Evolutionary conservation across 495 filamentous ascomycete species (phyloP), one percentile per base, ranked within the genome.

Genomic region (Penicillium manginii): DNA sequence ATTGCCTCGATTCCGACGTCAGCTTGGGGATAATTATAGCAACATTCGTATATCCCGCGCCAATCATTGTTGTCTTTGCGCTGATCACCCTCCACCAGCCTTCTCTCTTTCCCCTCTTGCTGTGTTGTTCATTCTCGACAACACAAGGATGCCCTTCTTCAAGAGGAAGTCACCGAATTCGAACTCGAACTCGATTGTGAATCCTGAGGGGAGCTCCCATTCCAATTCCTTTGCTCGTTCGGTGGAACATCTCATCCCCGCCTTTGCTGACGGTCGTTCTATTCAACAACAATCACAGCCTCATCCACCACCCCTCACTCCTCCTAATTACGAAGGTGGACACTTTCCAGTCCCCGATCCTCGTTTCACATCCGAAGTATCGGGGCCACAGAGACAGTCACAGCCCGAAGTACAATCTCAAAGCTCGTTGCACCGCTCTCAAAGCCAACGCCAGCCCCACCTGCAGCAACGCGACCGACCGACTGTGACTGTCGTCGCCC

Each of bases 161-260:
- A 65, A 60, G 59, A 70, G 51, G 59, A 77, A 66, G 54, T 53
- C 59, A 17, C 52, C 59, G 9, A 54, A 54, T 63, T 63, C 65
- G 11, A n/a, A 37, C 35, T 37, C 35, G 15, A 37, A 12, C 33
- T 37, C 33, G 8, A 37, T 0, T 37, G 12, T 1, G 35, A 37
- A 37, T 10, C 35, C 35, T 4, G 11, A 12, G 0, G 14, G n/a
- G n/a, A n/a, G n/a, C 31, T 33, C 11, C 31, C 4, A 33, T 4
- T 33, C 15, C 17, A 43, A 43, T 17, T 43, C 40, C n/a, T 43
- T 43, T 43, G 40, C 40, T 43, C 70, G 69, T 40, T 73, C 73
- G n/a, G 70, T 55, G 29, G 74, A 77, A 59, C 63, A 73, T 51
- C 67, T 74, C 32, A 59, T 54, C 37, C 64, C 64, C 59, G 54